These are phyloP conservation scores for Toxicodendron radicans DNA, from an alignment of 345 rosid species.

Conservation along the genomic window DNA sequence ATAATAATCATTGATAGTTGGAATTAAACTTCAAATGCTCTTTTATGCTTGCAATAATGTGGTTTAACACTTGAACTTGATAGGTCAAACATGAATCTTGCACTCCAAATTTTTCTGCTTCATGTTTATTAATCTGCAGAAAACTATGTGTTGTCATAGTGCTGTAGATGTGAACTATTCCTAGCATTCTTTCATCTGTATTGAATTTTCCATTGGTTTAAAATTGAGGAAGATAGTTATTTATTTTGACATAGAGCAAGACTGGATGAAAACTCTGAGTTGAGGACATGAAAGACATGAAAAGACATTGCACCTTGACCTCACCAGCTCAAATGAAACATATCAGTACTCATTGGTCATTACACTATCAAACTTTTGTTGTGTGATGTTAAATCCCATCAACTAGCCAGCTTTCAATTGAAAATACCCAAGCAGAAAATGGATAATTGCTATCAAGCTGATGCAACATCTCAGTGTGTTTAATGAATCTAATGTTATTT, in stretches of 20 bases:
- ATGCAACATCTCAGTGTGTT: constrained; percentile 7
- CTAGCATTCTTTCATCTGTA: background rate
- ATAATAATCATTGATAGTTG: constrained; percentile 4
- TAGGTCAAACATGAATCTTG: background rate
- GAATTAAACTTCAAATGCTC: constrained; percentile 2
- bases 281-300: background rate
- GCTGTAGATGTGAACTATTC: background rate
- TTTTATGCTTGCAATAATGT: background rate
- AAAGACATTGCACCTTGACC: background rate
- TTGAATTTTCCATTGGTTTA: background rate
- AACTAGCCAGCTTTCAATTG: constrained; percentile 5
- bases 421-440: background rate
- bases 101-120: background rate
- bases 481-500: background rate
- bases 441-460: constrained; percentile 2
- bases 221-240: background rate
- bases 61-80: too few relatives aligned
- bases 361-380: background rate
- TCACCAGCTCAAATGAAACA: constrained; percentile 22
- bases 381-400: constrained; percentile 18
- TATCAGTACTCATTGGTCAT: constrained; percentile 11
- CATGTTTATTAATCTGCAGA: background rate
- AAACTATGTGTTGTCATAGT: background rate
- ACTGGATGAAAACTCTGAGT: background rate
- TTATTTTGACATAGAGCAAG: background rate